Base-by-base conservation (phyloP, 805 yeast genomes). In the Candida caryicola region DNA sequence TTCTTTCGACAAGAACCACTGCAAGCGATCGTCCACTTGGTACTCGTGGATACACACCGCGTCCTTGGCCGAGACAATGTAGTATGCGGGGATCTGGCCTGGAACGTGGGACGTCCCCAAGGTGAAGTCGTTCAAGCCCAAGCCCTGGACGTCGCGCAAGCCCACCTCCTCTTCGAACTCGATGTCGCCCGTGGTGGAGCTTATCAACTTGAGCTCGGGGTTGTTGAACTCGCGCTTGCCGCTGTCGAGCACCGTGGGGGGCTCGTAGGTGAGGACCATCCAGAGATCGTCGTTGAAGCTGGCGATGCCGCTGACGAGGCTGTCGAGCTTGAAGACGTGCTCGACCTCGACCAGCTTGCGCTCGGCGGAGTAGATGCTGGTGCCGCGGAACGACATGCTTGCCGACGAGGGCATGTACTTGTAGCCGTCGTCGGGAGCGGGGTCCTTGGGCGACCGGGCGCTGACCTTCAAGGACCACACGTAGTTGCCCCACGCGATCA, bases 51-150 rank as follows among this genome's bases (percentile, higher is more conserved):
- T 88, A 12, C 80, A 66, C 1, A 91, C 83, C 1, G 82, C 91
- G 60, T 89, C 98, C 33, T 77, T 76, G 0, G 96, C 87, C 53
- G 91, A 79, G 4, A 91, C 69, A 14, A 93, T 67, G 50, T 73
- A 85, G 65, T 83, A 87, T 38, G 70, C 67, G 5, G 67, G 58
- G 4, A 59, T 48, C 0, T 59, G 54, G 0, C 47, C 52, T 2
- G 74, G 78, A 23, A 73, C 61, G 53, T 71, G 70, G 34, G 74
- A 76, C 14, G 40, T 29, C 1, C 81, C 77, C 33, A 90, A 59
- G 46, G 77, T 81, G 54, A 85, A 86, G 55, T 93, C 98, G 55
- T 91, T 90, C 13, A 85, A 66, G 0, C 95, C 89, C 30, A 87
- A 60, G 10, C 71, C 66, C 16, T 77, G 71, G 32, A 66, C 74